phyloP scores from a whole-genome alignment of 345 rosid species.

The Euphorbia pulcherrima region DNA sequence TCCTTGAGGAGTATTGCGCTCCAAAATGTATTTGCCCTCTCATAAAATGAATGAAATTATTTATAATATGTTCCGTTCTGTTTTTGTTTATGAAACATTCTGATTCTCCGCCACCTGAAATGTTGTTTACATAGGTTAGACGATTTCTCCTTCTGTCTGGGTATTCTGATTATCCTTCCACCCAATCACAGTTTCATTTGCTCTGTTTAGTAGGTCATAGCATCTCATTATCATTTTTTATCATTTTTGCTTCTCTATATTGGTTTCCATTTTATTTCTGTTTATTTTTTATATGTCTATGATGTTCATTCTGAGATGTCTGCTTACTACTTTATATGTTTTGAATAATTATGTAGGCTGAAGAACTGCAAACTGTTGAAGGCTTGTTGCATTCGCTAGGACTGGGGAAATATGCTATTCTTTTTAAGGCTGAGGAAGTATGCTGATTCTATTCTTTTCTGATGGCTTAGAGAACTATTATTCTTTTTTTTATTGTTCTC shows the following conservation, averaged over 20 bases:
- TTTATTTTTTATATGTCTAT: neutral
- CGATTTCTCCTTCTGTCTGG: neutral
- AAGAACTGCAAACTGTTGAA: constrained; percentile 75
- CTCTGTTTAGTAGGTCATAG: neutral
- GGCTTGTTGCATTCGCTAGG: constrained; percentile 67
- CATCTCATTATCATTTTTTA: neutral
- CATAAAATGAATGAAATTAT: neutral
- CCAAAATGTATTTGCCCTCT: neutral
- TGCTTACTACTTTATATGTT: neutral
- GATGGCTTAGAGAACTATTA: neutral
- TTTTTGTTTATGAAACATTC: neutral
- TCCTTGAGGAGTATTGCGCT: neutral
- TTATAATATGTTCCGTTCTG: neutral
- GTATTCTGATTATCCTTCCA: neutral
- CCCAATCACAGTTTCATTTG: neutral
- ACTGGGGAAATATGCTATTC: constrained; percentile 63
- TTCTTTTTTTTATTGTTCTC: neutral
- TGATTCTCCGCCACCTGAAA: neutral
- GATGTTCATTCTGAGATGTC: neutral
- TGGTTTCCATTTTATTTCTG: neutral
- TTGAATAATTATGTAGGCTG: constrained; percentile 39
- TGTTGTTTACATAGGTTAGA: neutral
- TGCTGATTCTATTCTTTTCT: constrained; percentile 24
- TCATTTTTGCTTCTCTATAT: neutral
- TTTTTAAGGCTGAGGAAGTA: constrained; percentile 95